Base-by-base conservation (phyloP, 73 alveolate species). In the Uronychia setigera region DNA sequence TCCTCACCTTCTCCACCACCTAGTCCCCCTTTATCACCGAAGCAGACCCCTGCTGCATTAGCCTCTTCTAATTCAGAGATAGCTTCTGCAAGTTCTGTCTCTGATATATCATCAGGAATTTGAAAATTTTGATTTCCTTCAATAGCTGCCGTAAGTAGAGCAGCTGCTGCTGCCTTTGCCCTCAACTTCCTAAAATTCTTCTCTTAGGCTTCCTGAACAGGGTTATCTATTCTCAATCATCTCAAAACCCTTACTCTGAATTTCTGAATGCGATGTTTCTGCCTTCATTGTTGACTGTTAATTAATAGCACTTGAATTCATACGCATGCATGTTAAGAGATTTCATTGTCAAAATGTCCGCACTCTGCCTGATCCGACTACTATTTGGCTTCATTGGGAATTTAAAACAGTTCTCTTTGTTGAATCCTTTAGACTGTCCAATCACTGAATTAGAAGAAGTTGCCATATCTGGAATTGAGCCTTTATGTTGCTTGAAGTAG, bases 1-100 rank as follows among this genome's bases (percentile, higher is more conserved):
- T 46, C 67, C 5, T 46, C 67, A 46, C 19, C 67, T 19, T 11
- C 5, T 46, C 67, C 19, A 19, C 19, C 67, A 5, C 19, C 67
- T 46, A 19, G 19, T 5, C 67, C 67, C 5, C 19, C 19, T 46
- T 46, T 19, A 46, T 46, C 19, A 5, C 19, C n/a, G 67, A 46
- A 46, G 67, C 67, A 46, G 67, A 46, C 67, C 67, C 67, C 67
- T 46, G 67, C 67, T 46, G 67, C 67, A 46, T 46, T 46, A 19
- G 67, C 67, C 19, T 46, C 67, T 19, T 46, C 67, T 19, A 46
- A 19, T 19, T 46, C 67, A 46, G 67, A 5, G 19, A 46, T 46
- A 46, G 67, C 67, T 46, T 46, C 67, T 46, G 67, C 67, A 5
- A 46, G 67, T 19, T 46, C 67, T 46, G 67, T 11, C 67, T 46